These are phyloP conservation scores for Coniochaeta prunicola DNA, from an alignment of 2,329 filamentous ascomycete species.

Conservation along the genomic window DNA sequence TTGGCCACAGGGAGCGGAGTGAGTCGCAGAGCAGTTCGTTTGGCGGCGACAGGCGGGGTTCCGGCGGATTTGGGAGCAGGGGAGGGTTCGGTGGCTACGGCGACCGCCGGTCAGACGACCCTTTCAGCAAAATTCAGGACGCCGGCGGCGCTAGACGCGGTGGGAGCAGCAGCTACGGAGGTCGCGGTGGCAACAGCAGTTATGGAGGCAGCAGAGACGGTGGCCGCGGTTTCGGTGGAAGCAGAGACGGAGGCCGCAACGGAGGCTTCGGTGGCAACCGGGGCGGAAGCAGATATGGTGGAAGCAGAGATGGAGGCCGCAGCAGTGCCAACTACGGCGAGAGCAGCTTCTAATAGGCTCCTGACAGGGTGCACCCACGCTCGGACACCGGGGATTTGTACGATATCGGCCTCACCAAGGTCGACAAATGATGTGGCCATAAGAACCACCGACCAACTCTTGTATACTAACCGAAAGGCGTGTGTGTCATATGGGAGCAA, in stretches of 20 bases:
- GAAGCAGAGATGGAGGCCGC: constrained; percentile 9
- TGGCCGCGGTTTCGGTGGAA: too few relatives aligned
- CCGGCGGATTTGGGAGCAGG: constrained; percentile 4
- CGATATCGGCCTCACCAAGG: not conserved
- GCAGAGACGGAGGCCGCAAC: not conserved
- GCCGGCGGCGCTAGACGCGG: not conserved
- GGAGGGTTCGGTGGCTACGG: constrained; percentile 6
- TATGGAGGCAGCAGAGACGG: constrained; percentile 5
- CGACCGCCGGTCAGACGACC: not conserved
- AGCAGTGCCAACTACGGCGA: constrained; percentile 1
- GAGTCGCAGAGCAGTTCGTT: not conserved
- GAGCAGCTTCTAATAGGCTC: not conserved
- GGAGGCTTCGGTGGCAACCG: constrained; percentile 2
- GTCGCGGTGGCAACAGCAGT: not conserved
- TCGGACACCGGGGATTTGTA: not conserved
- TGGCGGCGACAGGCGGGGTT: constrained; percentile 8
- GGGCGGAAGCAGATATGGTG: constrained; percentile 6
- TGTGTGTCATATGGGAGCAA: not conserved
- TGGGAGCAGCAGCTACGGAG: not conserved
- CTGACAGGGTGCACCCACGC: not conserved
- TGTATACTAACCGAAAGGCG: constrained; percentile 1
- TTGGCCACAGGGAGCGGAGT: constrained; percentile 9
- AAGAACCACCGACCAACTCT: not conserved
- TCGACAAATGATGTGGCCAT: not conserved
- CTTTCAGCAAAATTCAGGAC: not conserved